Base-by-base conservation (phyloP, 2,329 filamentous ascomycete genomes). In the Alternaria sp. region DNA sequence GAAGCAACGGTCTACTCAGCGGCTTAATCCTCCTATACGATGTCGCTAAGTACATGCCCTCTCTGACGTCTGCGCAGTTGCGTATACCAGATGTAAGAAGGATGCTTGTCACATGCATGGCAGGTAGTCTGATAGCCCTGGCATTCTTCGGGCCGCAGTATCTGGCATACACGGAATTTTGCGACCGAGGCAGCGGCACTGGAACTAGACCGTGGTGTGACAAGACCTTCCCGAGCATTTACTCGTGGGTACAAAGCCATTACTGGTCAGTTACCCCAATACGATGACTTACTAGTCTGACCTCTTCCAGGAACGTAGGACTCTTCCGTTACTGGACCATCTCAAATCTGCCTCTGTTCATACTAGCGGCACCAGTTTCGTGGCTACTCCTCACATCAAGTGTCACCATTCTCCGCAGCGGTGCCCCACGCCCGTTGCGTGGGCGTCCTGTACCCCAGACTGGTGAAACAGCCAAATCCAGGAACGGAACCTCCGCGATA, bases 311-410 rank as follows among this genome's bases (percentile, higher is more conserved):
- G 96, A 90, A 95, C 72, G 89, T 91, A 56, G 96, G 96, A 0
- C 91, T 97, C 69, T 86, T 98, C 55, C 87, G 87, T 62, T 99
- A 99, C 82, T 99, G 96, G 96, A 97, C 90, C 0, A 67, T 90
- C 1, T 88, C 90, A 6, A 97, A 99, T 75, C 76, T 96, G 10
- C 96, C 96, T 0, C 85, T 99, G 2, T 99, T 99, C 80, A 73
- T 94, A 21, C 86, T 99, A 11, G 94, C 94, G 1, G 80, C 87
- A 0, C 96, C 96, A 1, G 91, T 95, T 84, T 83, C 97, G 54
- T 82, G 82, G 36, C 77, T 97, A 9, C 81, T 97, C 66, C 77
- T 88, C 32, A 81, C 79, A 46, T 96, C 93, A 17, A 75, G 76
- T 69, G 63, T 72, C 47, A 71, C 67, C 32, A 53, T 70, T 56